These are phyloP conservation scores for Curvularia hawaiiensis DNA, from an alignment of 2,329 filamentous ascomycete species.

Conservation along the genomic window DNA sequence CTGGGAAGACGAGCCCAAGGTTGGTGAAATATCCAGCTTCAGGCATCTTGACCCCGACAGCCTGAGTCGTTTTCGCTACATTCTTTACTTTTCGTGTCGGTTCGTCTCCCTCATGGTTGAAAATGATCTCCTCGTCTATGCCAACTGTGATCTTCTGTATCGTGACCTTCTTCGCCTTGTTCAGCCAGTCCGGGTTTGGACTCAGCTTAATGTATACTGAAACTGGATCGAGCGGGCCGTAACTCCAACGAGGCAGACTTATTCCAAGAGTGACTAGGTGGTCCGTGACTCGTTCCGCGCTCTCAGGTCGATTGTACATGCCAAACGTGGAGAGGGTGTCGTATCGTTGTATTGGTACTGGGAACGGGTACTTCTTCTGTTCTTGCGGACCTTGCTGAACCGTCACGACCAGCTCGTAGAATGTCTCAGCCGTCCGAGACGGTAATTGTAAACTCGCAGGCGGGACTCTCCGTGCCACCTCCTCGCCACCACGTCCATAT, in stretches of 20 bases:
- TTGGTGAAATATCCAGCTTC: slow-evolving; percentile 94
- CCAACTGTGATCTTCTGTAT: slow-evolving; percentile 92
- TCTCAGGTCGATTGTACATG: slow-evolving; percentile 98
- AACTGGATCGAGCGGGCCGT: slow-evolving; percentile 92
- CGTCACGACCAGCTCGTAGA: slow-evolving; percentile 93
- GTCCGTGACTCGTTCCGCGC: slow-evolving; percentile 82
- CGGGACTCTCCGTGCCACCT: slow-evolving; percentile 86
- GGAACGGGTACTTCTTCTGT: slow-evolving; percentile 89
- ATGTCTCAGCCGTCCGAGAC: slow-evolving; percentile 94
- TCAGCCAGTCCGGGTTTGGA: slow-evolving; percentile 89
- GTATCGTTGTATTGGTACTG: slow-evolving; percentile 89
- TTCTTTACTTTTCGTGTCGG: slow-evolving; percentile 88
- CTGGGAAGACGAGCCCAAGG: slow-evolving; percentile 86
- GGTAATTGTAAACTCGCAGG: slow-evolving; percentile 90
- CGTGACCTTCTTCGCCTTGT: slow-evolving; percentile 87
- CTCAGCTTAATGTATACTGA: slow-evolving; percentile 94
- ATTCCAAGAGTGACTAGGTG: slow-evolving; percentile 91
- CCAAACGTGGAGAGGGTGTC: slow-evolving; percentile 98
- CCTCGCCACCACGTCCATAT: slow-evolving; percentile 87
- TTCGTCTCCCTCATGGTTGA: slow-evolving; percentile 96
- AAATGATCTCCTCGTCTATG: slow-evolving; percentile 98
- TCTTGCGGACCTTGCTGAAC: slow-evolving; percentile 88
- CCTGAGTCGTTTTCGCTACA: slow-evolving; percentile 81
- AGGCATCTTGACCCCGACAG: slow-evolving; percentile 81
- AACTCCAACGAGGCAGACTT: slow-evolving; percentile 93